These are phyloP conservation scores for Albizia julibrissin DNA, from an alignment of 306 rosid species.

Conservation along the genomic window DNA sequence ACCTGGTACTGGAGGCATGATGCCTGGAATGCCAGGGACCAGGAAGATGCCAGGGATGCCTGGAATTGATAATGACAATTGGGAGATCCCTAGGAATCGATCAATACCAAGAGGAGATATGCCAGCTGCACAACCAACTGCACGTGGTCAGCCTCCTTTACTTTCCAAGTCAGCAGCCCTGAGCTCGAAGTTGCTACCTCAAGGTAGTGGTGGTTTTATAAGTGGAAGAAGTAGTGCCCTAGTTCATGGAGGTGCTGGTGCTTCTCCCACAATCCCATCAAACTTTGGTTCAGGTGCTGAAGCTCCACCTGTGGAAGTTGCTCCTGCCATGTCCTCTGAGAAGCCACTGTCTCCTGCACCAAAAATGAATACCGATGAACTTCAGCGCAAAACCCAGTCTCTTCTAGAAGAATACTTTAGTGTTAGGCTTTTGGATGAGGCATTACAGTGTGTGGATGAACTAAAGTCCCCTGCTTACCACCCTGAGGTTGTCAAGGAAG, in stretches of 20 bases:
- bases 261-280: constrained; percentile 53
- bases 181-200: constrained; percentile 79
- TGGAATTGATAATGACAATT: constrained; percentile 83
- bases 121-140: constrained; percentile 50
- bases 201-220: constrained; percentile 73
- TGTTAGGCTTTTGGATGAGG: constrained; percentile 76
- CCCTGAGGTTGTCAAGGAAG: constrained; percentile 90
- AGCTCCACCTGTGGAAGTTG: constrained; percentile 50
- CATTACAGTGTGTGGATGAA: constrained; percentile 91
- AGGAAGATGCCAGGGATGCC: constrained; percentile 97
- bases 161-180: constrained; percentile 54
- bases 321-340: constrained; percentile 45
- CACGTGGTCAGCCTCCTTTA: constrained; percentile 68
- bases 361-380: constrained; percentile 50
- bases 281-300: constrained; percentile 41
- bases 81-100: constrained; percentile 79
- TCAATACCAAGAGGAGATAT: constrained; percentile 72
- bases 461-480: constrained; percentile 66
- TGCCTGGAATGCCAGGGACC: constrained; percentile 98
- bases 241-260: constrained; percentile 62
- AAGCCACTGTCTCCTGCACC: constrained; percentile 54
- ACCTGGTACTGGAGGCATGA: constrained; percentile 89
- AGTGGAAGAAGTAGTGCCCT: constrained; percentile 81
- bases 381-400: constrained; percentile 57
- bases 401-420: constrained; percentile 85